Percentiles rank a stretch among this genome's conserved stretches.
Evolutionary conservation across 225 moss, liverwort and hornwort species (phyloP).

Genomic region (Marchantia polymorpha): DNA sequence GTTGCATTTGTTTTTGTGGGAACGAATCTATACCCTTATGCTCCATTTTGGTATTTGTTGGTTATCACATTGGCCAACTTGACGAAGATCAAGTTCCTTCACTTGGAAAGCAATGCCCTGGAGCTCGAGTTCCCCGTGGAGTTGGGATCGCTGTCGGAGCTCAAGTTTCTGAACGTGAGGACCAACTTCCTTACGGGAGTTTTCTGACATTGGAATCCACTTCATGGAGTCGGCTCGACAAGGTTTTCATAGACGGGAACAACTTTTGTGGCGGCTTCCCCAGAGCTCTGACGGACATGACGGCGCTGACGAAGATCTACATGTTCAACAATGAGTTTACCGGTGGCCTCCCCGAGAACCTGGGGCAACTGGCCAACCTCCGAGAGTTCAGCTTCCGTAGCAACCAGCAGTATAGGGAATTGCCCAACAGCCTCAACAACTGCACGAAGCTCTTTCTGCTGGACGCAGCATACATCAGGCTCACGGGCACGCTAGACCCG

Average conservation of each 20-base stretch:
- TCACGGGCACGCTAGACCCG: not conserved
- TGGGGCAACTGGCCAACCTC: constrained; percentile 23
- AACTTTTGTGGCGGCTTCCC: constrained; percentile 39
- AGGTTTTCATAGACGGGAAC: constrained; percentile 39
- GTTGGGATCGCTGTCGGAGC: constrained; percentile 27
- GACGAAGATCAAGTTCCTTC: not conserved
- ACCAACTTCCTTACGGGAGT: not conserved
- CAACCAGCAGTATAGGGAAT: constrained; percentile 6
- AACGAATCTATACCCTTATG: no score
- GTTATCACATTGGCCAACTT: no score
- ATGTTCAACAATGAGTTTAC: constrained; percentile 9
- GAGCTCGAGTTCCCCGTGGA: constrained; percentile 18
- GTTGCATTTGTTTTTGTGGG: no score
- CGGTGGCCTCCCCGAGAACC: constrained; percentile 16
- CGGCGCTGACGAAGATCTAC: not conserved
- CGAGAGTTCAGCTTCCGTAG: not conserved
- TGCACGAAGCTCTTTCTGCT: not conserved
- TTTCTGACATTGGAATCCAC: not conserved
- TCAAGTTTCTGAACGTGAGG: not conserved
- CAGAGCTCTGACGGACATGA: constrained; percentile 5
- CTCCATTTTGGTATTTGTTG: no score
- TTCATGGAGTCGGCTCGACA: constrained; percentile 31
- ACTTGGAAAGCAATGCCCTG: constrained; percentile 12
- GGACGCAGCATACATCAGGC: not conserved
- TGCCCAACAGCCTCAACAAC: constrained; percentile 6